Conservation (phyloP, 768 basidiomycete genomes). For the Favolaschia claudopus region DNA sequence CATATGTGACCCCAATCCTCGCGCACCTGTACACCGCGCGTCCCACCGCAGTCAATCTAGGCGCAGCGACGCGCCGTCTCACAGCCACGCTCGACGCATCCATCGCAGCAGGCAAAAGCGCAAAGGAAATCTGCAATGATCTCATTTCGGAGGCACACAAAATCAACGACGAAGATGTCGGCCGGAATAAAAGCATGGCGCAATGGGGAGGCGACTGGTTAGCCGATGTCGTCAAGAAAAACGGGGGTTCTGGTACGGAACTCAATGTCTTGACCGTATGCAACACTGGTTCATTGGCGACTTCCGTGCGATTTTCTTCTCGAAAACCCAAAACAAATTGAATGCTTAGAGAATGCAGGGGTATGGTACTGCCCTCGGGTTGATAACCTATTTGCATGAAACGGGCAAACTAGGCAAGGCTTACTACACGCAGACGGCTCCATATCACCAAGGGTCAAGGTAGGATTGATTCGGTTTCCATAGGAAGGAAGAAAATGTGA, state of each 20-base stretch:
- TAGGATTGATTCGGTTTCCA: constrained; percentile 39
- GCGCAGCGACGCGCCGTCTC: constrained; percentile 83
- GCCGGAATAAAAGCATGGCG: constrained; percentile 86
- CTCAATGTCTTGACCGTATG: constrained; percentile 93
- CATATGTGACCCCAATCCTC: constrained; percentile 65
- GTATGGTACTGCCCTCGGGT: constrained; percentile 93
- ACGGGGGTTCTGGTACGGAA: constrained; percentile 45
- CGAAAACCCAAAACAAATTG: neutral
- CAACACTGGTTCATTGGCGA: constrained; percentile 96
- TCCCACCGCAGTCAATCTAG: constrained; percentile 97
- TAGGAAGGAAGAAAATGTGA: too few relatives aligned
- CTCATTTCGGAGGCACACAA: constrained; percentile 75
- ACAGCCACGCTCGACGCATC: constrained; percentile 53
- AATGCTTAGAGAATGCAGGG: constrained; percentile 59
- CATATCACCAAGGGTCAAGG: constrained; percentile 94
- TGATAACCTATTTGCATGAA: constrained; percentile 91
- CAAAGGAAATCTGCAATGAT: constrained; percentile 58
- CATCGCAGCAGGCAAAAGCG: constrained; percentile 49
- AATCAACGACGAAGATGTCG: constrained; percentile 89
- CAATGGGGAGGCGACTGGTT: constrained; percentile 90
- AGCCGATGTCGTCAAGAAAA: constrained; percentile 53
- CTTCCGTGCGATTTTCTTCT: constrained; percentile 66
- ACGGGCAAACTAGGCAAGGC: constrained; percentile 79
- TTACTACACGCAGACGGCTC: constrained; percentile 93
- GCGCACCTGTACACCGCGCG: constrained; percentile 84